Percentiles rank a stretch among this genome's conserved stretches.
Conservation (phyloP, 495 filamentous ascomycete genomes). For the Penicillium lividum region DNA sequence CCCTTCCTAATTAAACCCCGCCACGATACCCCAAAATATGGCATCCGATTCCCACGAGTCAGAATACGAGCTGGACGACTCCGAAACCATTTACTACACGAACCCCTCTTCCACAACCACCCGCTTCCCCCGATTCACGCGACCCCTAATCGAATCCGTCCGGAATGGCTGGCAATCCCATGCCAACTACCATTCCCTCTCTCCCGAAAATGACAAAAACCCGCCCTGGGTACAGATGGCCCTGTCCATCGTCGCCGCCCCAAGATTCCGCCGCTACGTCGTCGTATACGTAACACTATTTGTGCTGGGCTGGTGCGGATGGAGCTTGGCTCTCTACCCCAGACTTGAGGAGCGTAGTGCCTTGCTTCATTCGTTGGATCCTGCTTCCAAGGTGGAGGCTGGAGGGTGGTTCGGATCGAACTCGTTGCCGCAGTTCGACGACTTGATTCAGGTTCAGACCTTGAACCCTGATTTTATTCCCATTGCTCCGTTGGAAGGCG, state of each 20-base stretch:
- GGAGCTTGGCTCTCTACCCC: conserved; percentile 44
- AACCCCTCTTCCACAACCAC: conserved; percentile 7
- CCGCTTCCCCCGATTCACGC: conserved; percentile 1
- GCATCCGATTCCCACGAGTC: conserved; percentile 12
- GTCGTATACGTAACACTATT: conserved; percentile 45
- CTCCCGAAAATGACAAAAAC: conserved; percentile 22
- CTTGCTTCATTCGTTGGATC: conserved; percentile 40
- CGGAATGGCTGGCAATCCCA: conserved; percentile 48
- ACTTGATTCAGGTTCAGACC: conserved; percentile 46
- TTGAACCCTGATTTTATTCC: conserved; percentile 44
- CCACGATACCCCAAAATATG: conserved; percentile 7
- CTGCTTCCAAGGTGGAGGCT: conserved; percentile 28
- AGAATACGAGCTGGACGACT: conserved; percentile 21
- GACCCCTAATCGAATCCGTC: conserved; percentile 46
- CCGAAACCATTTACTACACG: conserved; percentile 22
- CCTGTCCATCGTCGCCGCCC: conserved; percentile 40
- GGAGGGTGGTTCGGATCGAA: conserved; percentile 53
- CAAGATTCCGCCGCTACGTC: conserved; percentile 49
- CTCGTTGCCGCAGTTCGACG: conserved; percentile 45
- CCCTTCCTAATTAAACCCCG: neutral
- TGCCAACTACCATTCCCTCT: conserved; percentile 25
- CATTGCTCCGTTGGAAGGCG: conserved; percentile 5
- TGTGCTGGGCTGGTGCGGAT: conserved; percentile 37
- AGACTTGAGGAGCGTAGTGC: conserved; percentile 38
- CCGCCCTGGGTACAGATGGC: conserved; percentile 34